These are phyloP conservation scores for Solanum pimpinellifolium DNA, from an alignment of 257 asterid species.

Conservation along the genomic window DNA sequence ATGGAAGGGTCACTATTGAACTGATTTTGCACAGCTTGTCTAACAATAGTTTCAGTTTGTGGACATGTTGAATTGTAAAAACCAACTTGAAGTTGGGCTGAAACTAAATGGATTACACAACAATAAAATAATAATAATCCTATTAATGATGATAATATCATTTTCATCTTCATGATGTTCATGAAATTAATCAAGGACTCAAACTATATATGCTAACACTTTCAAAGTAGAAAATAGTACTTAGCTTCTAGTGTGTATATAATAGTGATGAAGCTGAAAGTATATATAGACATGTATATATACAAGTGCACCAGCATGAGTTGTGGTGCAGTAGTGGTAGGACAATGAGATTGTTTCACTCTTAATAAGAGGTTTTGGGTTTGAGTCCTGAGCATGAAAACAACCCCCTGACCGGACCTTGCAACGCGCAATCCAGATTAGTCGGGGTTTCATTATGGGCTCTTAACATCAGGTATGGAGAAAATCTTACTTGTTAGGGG, in stretches of 20 bases:
- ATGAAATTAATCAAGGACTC: not conserved
- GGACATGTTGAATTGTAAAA: slow-evolving; percentile 51
- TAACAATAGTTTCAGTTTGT: slow-evolving; percentile 37
- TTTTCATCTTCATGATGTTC: slow-evolving; percentile 7
- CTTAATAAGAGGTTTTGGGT: too few relatives aligned
- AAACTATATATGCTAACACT: not conserved
- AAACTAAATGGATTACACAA: slow-evolving; percentile 13
- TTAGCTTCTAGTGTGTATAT: not conserved
- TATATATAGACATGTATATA: not conserved
- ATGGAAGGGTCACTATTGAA: slow-evolving; percentile 45
- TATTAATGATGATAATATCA: not conserved
- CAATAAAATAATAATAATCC: not conserved
- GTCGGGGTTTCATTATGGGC: too few relatives aligned
- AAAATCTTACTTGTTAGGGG: too few relatives aligned
- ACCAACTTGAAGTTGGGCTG: slow-evolving; percentile 46
- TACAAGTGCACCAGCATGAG: not conserved
- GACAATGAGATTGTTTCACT: not conserved
- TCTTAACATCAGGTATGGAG: too few relatives aligned
- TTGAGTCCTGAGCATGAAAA: too few relatives aligned
- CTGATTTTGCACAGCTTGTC: slow-evolving; percentile 29
- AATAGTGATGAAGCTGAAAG: not conserved
- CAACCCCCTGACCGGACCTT: rapidly evolving
- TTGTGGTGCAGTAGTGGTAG: not conserved
- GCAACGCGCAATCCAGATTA: too few relatives aligned
- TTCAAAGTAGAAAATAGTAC: not conserved